Base-by-base conservation (phyloP, 169 alveolate species). In the Plasmodium gaboni region DNA sequence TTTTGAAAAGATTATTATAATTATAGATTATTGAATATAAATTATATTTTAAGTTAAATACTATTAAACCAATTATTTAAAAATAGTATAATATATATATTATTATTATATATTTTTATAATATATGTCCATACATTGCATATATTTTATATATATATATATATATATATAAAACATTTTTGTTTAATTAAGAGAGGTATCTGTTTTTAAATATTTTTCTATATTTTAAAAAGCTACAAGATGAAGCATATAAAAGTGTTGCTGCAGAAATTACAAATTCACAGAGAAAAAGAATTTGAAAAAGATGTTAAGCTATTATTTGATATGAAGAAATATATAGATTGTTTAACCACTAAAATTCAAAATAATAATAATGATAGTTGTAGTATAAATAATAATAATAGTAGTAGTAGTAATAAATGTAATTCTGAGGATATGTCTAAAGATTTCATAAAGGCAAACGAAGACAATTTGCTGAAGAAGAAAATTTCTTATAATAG, bases 211-310 rank as follows among this genome's bases (percentile, higher is more conserved):
- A 38, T 38, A 38, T 38, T 38, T 38, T 5, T 38, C 0, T 9
- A 38, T 38, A 38, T 38, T 38, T 8, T 38, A 50, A 19, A 46
- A 3, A 69, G 15, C 32, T 22, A 17, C 55, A 88, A 67, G 71
- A 76, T 89, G 91, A 87, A 78, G 50, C 83, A 74, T 51, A 50
- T 76, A 7, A 68, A 70, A 19, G 17, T 57, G 2, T 53, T 67
- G 9, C 15, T 74, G 10, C 70, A 76, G 42, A 57, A 50, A 57
- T 48, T 73, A 42, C 59, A 46, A 19, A 59, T 57, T 7, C 32
- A 19, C 19, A 28, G 64, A 19, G 91, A 69, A 73, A 46, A 46
- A 59, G 89, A 88, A 13, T 88, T 74, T 13, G 93, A 88, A n/a
- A 19, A 70, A 17, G 93, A 73, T 59, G 90, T 51, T 2, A 64